Evolutionary conservation across 2,329 filamentous ascomycete species (phyloP).

Genomic region (Xylariales sp.): DNA sequence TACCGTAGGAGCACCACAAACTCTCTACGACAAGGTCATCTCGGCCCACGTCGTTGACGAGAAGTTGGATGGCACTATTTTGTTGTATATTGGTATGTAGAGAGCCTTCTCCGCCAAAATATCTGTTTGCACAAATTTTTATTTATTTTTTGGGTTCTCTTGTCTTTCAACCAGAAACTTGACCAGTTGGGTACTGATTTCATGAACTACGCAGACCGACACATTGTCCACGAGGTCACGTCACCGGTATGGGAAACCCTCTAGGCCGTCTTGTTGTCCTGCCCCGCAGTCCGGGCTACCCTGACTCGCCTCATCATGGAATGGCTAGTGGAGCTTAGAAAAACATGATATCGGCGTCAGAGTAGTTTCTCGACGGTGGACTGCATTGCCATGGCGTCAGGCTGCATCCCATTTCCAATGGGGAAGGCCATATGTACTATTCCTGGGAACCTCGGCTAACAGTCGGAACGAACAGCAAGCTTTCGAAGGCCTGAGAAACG

Average conservation of each 20-base stretch:
- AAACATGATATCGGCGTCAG: too few relatives aligned
- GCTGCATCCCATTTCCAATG: too few relatives aligned
- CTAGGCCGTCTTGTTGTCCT: background rate
- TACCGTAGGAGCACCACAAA: conserved; percentile 68
- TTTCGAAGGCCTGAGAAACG: conserved; percentile 91
- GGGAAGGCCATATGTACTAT: too few relatives aligned
- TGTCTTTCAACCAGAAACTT: conserved; percentile 9
- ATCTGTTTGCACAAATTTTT: background rate
- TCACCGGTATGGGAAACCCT: conserved; percentile 52
- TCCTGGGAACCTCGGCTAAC: background rate
- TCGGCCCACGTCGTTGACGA: conserved; percentile 92
- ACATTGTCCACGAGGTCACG: conserved; percentile 97
- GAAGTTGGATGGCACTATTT: conserved; percentile 86
- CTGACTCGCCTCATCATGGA: too few relatives aligned
- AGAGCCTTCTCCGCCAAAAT: too few relatives aligned
- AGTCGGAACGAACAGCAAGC: conserved; percentile 66
- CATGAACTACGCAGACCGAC: too few relatives aligned
- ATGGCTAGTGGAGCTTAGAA: too few relatives aligned
- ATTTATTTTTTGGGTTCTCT: background rate
- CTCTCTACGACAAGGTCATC: conserved; percentile 97
- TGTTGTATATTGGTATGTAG: conserved; percentile 83
- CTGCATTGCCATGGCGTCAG: too few relatives aligned
- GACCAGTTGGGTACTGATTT: too few relatives aligned
- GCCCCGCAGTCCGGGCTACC: too few relatives aligned
- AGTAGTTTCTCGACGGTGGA: too few relatives aligned